Conservation (phyloP, 495 filamentous ascomycete species). For the Cercophora samala region DNA sequence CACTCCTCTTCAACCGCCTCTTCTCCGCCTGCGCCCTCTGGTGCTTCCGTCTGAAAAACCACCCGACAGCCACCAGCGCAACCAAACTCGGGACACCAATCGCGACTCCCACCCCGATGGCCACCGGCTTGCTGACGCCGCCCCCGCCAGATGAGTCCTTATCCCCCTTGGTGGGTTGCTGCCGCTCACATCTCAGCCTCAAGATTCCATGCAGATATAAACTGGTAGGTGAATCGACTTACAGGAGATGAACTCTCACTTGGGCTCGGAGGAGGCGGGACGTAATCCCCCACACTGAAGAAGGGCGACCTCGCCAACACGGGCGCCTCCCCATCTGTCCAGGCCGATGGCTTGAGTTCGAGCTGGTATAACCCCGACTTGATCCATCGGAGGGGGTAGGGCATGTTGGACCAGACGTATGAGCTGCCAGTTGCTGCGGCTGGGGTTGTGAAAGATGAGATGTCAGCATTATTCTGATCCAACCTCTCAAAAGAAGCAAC, state of each 20-base stretch:
- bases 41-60: constrained; percentile 25
- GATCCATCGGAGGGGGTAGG: constrained; percentile 40
- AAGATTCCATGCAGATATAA: neutral
- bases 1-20: constrained; percentile 23
- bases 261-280: neutral
- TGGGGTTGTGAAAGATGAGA: constrained; percentile 14
- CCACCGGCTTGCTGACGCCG: constrained; percentile 25
- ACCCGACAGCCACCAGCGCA: constrained; percentile 21
- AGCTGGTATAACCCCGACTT: constrained; percentile 38
- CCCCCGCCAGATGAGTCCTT: constrained; percentile 1
- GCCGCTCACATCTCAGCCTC: neutral
- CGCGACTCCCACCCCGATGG: constrained; percentile 30
- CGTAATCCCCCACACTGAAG: constrained; percentile 22
- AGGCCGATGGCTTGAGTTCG: constrained; percentile 30
- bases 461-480: neutral
- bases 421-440: constrained; percentile 31
- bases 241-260: constrained; percentile 3
- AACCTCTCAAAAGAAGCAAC: no score
- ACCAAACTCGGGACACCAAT: constrained; percentile 27
- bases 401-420: constrained; percentile 36
- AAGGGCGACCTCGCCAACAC: constrained; percentile 27
- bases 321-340: constrained; percentile 17
- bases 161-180: neutral
- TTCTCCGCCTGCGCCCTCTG: constrained; percentile 21
- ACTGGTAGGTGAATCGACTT: neutral